Evolutionary conservation across 1,139 yeast genomes (phyloP).

Genomic region (Nakaseomyces bracarensis): DNA sequence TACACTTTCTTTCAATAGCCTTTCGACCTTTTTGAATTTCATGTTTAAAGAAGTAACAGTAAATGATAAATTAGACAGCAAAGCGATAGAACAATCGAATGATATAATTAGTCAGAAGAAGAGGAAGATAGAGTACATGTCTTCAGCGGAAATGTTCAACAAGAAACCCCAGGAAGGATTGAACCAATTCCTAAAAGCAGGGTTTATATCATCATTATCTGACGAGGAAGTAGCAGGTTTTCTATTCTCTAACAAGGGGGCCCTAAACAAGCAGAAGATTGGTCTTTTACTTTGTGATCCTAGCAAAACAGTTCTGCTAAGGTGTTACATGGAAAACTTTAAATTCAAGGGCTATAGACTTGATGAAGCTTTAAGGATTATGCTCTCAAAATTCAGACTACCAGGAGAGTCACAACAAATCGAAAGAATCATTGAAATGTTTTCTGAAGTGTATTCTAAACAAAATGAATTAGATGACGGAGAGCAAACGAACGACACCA

Average conservation of each 20-base stretch:
- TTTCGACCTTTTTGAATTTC: slow-evolving; percentile 38
- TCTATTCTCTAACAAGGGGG: slow-evolving; percentile 64
- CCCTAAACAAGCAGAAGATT: slow-evolving; percentile 73
- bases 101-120: slow-evolving; percentile 37
- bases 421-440: slow-evolving; percentile 77
- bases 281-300: slow-evolving; percentile 84
- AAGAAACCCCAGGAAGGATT: slow-evolving; percentile 70
- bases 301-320: slow-evolving; percentile 49
- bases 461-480: slow-evolving; percentile 35
- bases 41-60: slow-evolving; percentile 48
- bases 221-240: slow-evolving; percentile 61
- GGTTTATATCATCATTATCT: slow-evolving; percentile 52
- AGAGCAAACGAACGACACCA: not conserved
- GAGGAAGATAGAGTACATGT: slow-evolving; percentile 62
- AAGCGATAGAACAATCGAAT: slow-evolving; percentile 10
- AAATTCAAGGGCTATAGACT: slow-evolving; percentile 71
- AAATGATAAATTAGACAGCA: slow-evolving; percentile 17
- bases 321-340: slow-evolving; percentile 56
- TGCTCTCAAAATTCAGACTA: slow-evolving; percentile 76
- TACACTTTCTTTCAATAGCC: not conserved
- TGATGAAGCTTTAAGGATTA: slow-evolving; percentile 80
- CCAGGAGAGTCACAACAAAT: slow-evolving; percentile 97
- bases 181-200: slow-evolving; percentile 47
- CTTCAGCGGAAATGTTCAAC: slow-evolving; percentile 66
- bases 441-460: slow-evolving; percentile 68